These are phyloP conservation scores for Cubamyces lactineus DNA, from an alignment of 768 basidiomycete genomes.

Conservation along the genomic window DNA sequence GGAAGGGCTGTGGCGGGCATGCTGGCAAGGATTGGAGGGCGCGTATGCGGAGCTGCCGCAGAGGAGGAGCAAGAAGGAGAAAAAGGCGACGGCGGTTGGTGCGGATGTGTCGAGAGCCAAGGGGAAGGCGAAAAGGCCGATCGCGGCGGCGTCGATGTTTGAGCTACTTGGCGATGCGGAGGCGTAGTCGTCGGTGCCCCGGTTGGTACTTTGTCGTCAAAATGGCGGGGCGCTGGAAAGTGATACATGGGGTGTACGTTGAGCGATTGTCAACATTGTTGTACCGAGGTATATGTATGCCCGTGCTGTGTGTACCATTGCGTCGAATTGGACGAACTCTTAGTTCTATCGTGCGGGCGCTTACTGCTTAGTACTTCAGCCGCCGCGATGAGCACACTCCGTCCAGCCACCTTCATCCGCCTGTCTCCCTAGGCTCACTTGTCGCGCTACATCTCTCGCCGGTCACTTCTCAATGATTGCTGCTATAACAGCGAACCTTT, in stretches of 20 bases:
- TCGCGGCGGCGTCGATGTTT: constrained; percentile 39
- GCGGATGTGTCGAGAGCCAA: constrained; percentile 22
- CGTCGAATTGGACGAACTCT: no score
- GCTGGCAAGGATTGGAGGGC: constrained; percentile 48
- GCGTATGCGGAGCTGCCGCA: constrained; percentile 44
- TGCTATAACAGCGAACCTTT: background rate
- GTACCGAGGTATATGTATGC: background rate
- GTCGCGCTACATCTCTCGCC: no score
- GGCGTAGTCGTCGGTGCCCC: constrained; percentile 30
- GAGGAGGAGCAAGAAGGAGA: constrained; percentile 48
- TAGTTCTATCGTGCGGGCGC: background rate
- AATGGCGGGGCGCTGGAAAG: no score
- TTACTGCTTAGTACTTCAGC: background rate
- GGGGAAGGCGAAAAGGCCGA: constrained; percentile 29
- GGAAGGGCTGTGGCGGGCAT: constrained; percentile 50
- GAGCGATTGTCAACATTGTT: background rate
- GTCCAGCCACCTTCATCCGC: background rate
- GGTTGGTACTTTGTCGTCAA: background rate
- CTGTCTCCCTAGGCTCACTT: background rate
- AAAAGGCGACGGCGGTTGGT: constrained; percentile 32
- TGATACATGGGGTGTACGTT: background rate
- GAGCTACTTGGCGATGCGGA: constrained; percentile 46
- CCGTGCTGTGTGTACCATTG: no score
- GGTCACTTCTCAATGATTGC: background rate
- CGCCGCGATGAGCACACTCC: background rate